Base-by-base conservation (phyloP, 2,329 filamentous ascomycete species). In the Aureobasidium lini region DNA sequence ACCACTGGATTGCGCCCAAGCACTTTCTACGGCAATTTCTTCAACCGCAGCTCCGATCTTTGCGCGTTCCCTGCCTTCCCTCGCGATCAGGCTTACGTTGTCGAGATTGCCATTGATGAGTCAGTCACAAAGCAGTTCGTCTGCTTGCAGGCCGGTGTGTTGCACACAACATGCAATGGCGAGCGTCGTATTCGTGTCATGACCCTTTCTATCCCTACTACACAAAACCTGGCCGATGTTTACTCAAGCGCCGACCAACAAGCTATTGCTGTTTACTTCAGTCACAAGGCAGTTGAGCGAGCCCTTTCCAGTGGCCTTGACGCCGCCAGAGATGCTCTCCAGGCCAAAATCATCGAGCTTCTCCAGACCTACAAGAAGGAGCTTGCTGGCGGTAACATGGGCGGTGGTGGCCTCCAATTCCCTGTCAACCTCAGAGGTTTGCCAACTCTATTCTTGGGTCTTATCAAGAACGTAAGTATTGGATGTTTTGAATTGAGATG, bases 11-110 rank as follows among this genome's bases (percentile, higher is more conserved):
- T 99, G 61, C 86, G 94, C 57, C 97, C 97, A 89, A 96, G 87
- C 77, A 92, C 93, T 1, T 99, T 99, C 76, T 99, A 97, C 74
- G 94, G 94, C 66, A 99, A 99, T 78, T 99, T 99, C 76, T 99
- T 99, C 81, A 99, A 97, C 79, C 84, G 94, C 66, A 96, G 90
- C 71, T 96, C 92, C 15, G 94, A 99, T 76, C 84, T 99, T 34
- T 97, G 94, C 72, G 94, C 94, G 11, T 99, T 99, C 81, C 94
- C 94, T 1, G 92, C 94, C 0, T 97, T 99, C 79, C 94, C 94
- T 34, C 87, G 94, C 70, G 94, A 99, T 69, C 94, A 99, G 73
- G 91, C 89, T 64, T 97, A 97, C 71, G 94, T 97, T 44, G 93
- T 99, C 18, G 94, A 99, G 74, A 95, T 99, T 59, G 92, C 94